These are phyloP conservation scores for Trichophyton benhamiae DNA, from an alignment of 2,329 filamentous ascomycete species.

Conservation along the genomic window DNA sequence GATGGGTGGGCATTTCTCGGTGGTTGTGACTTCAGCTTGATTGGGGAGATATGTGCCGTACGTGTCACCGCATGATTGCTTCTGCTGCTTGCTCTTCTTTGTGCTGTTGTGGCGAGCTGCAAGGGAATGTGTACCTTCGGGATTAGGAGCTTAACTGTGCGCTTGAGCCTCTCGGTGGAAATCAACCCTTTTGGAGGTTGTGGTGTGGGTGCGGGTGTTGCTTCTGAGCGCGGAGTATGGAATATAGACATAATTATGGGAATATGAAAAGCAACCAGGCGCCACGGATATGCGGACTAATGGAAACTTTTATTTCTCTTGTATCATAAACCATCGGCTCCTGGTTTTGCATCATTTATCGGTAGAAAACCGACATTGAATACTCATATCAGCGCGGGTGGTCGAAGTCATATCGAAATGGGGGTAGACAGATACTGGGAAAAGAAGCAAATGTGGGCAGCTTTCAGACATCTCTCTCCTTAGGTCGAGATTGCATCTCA, in stretches of 20 bases:
- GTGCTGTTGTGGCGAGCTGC: not conserved
- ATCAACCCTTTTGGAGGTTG: not conserved
- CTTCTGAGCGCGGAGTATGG: not conserved
- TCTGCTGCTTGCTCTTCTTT: not conserved
- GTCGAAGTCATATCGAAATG: not conserved
- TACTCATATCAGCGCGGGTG: not conserved
- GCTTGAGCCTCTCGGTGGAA: not conserved
- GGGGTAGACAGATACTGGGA: not conserved
- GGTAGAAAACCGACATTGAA: too few species aligned
- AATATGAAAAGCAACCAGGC: not conserved
- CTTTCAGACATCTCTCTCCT: not conserved
- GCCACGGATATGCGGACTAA: not conserved
- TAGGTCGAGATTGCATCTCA: not conserved
- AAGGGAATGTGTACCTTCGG: not conserved
- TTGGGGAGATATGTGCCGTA: not conserved
- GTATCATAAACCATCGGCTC: not conserved
- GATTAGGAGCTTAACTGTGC: not conserved
- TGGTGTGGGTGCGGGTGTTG: not conserved
- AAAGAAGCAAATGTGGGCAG: not conserved
- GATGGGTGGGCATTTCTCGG: not conserved
- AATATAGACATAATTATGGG: not conserved
- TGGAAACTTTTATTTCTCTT: not conserved
- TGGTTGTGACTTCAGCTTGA: not conserved
- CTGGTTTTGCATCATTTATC: too few species aligned
- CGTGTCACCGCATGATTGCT: slow-evolving; percentile 1